phyloP scores from a whole-genome alignment of 2,329 filamentous ascomycete species.

The Aspergillus puulaauensis region DNA sequence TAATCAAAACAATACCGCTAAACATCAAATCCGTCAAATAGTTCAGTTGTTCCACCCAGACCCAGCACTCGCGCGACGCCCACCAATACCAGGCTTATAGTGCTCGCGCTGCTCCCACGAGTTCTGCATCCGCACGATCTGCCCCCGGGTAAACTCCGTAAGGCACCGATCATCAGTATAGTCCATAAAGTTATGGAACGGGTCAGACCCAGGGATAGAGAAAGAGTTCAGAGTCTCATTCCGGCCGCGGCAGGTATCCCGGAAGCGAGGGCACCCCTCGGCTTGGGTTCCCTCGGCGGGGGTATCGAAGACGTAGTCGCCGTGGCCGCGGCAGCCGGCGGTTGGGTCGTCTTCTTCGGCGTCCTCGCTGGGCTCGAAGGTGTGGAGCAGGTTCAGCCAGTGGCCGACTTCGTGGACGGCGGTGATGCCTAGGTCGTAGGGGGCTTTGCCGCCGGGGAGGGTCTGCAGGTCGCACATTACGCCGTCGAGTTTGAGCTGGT shows the following conservation, averaged over 20 bases:
- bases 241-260: constrained; percentile 4
- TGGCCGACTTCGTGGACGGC: constrained; percentile 12
- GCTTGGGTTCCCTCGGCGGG: constrained; percentile 2
- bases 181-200: constrained; percentile 13
- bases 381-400: constrained; percentile 13
- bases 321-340: constrained; percentile 4
- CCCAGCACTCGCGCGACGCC: not conserved
- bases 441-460: constrained; percentile 6
- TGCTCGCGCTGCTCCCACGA: not conserved
- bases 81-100: not conserved
- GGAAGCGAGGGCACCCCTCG: constrained; percentile 1
- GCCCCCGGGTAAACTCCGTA: constrained; percentile 2
- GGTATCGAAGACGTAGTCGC: constrained; percentile 11
- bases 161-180: constrained; percentile 6
- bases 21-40: too few species aligned
- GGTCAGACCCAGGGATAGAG: not conserved
- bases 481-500: constrained; percentile 6
- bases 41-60: not conserved
- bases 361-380: constrained; percentile 5
- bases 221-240: not conserved
- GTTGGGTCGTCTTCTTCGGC: not conserved
- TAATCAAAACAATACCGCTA: too few species aligned
- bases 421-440: constrained; percentile 10
- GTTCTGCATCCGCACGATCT: constrained; percentile 6
- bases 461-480: constrained; percentile 1